Conservation (phyloP, 192 early-diverging fungal species). For the Oehlia diaphana region DNA sequence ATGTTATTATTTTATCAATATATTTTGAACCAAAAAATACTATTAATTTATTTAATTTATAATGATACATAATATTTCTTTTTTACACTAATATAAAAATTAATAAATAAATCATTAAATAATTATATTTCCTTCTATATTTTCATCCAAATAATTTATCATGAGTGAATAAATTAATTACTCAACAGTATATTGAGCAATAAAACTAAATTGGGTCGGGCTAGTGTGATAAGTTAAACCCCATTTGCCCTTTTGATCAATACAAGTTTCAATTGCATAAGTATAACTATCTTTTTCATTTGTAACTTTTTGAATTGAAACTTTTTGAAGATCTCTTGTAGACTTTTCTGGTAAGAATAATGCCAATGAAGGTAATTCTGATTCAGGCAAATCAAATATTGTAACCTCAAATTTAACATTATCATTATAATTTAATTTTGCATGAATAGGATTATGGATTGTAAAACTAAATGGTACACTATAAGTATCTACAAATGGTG, state of each 20-base stretch:
- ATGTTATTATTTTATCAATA: too few species aligned
- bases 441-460: slow-evolving; percentile 10
- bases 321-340: neutral
- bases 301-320: neutral
- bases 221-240: neutral
- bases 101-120: too few species aligned
- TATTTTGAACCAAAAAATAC: too few species aligned
- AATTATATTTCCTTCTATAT: too few species aligned
- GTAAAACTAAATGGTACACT: slow-evolving; percentile 22
- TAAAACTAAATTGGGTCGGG: slow-evolving; percentile 5
- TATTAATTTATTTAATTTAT: too few species aligned
- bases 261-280: slow-evolving; percentile 2
- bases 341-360: slow-evolving; percentile 9
- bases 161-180: neutral
- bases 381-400: slow-evolving; percentile 14
- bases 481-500: slow-evolving; percentile 4
- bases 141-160: too few species aligned
- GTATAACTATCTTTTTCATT: neutral
- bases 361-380: slow-evolving; percentile 4
- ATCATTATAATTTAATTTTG: slow-evolving; percentile 4
- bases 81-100: too few species aligned
- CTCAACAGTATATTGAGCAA: slow-evolving; percentile 12
- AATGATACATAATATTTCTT: too few species aligned
- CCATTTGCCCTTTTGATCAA: slow-evolving; percentile 25
- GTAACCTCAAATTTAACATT: slow-evolving; percentile 7